phyloP scores from a whole-genome alignment of 2,329 filamentous ascomycete species.

The Colletotrichum orbiculare region DNA sequence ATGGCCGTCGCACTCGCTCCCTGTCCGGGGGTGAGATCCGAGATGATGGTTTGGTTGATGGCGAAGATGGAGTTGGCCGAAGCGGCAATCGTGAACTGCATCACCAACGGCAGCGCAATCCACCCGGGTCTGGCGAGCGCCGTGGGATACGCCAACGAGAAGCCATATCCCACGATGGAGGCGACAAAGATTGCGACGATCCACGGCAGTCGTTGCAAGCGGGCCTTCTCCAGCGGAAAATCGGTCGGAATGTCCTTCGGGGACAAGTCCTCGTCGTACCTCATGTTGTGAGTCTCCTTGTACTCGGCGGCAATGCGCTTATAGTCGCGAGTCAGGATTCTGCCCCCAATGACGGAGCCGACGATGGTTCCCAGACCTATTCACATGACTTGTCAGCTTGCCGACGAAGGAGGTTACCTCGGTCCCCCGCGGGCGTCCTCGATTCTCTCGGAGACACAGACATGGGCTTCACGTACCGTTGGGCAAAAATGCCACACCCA shows the following conservation, averaged over 20 bases:
- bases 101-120: constrained; percentile 42
- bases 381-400: constrained; percentile 14
- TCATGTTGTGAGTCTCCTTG: constrained; percentile 34
- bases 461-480: constrained; percentile 38
- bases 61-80: constrained; percentile 51
- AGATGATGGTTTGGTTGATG: constrained; percentile 48
- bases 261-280: constrained; percentile 43
- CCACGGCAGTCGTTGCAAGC: constrained; percentile 53
- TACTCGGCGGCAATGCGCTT: constrained; percentile 39
- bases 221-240: constrained; percentile 56
- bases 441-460: background rate
- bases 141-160: constrained; percentile 41
- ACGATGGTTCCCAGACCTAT: constrained; percentile 51
- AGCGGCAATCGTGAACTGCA: constrained; percentile 50
- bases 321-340: constrained; percentile 52
- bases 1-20: constrained; percentile 47
- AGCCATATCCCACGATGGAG: constrained; percentile 52
- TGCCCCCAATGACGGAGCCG: constrained; percentile 53
- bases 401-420: background rate
- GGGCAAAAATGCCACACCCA: constrained; percentile 44
- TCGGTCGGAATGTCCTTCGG: constrained; percentile 43
- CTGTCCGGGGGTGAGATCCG: constrained; percentile 46
- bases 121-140: constrained; percentile 37
- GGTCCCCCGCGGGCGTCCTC: background rate
- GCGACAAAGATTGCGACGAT: constrained; percentile 43